A percentile compares a stretch with the other conserved stretches of the same genome.
These are phyloP conservation scores for Alternaria rosae DNA, from an alignment of 2,329 filamentous ascomycete species.

Conservation along the genomic window DNA sequence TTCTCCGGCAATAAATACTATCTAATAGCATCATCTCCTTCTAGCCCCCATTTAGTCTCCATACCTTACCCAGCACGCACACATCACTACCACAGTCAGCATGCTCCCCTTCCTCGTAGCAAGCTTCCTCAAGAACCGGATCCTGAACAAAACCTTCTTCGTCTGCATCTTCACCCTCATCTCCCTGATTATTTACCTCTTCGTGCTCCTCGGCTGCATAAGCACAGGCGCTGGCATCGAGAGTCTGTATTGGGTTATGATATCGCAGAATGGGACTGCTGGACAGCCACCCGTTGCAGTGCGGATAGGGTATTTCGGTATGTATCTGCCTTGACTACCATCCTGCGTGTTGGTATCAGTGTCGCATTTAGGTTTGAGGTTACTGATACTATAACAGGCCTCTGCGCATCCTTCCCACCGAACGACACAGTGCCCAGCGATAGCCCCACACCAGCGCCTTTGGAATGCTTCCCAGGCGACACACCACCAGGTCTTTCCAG, in stretches of 20 bases:
- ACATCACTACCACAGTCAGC: not conserved
- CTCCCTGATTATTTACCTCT: constrained; percentile 5
- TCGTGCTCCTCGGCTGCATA: constrained; percentile 8
- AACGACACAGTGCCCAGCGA: not conserved
- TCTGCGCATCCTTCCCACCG: constrained; percentile 7
- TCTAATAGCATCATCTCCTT: not conserved
- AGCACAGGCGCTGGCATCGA: constrained; percentile 5
- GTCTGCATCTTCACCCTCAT: constrained; percentile 1
- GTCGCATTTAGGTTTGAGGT: too few species aligned
- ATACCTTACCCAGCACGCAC: not conserved
- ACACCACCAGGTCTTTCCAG: constrained; percentile 4
- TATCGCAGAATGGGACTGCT: constrained; percentile 1
- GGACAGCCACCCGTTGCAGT: not conserved
- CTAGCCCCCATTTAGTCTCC: not conserved
- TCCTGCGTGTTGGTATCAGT: too few species aligned
- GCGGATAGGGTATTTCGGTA: constrained; percentile 14
- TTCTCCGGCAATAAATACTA: not conserved
- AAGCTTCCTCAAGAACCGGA: not conserved
- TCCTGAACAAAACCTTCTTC: constrained; percentile 6
- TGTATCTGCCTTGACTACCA: too few species aligned
- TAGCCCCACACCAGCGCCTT: not conserved
- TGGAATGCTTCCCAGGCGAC: constrained; percentile 8
- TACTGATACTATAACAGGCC: not conserved
- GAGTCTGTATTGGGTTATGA: constrained; percentile 8
- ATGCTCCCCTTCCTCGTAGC: constrained; percentile 2